phyloP scores from a whole-genome alignment of 805 yeast species.

The Candida orba region DNA sequence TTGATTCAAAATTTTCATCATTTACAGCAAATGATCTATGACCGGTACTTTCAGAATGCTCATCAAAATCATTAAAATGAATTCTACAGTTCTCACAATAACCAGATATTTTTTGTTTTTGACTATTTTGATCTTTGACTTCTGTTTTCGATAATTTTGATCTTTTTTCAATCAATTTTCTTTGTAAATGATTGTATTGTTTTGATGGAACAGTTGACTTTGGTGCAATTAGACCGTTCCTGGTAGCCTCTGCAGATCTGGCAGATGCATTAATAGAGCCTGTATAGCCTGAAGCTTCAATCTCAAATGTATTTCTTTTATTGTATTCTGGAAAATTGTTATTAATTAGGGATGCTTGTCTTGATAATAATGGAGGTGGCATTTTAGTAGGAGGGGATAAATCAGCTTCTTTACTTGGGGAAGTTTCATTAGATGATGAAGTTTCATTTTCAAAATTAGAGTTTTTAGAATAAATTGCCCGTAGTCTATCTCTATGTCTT shows the following conservation, averaged over 20 bases:
- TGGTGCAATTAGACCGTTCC: slow-evolving; percentile 57
- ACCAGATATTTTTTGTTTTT: slow-evolving; percentile 43
- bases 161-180: slow-evolving; percentile 29
- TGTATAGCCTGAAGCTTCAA: slow-evolving; percentile 56
- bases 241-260: slow-evolving; percentile 24
- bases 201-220: slow-evolving; percentile 50
- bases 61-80: slow-evolving; percentile 71
- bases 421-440: slow-evolving; percentile 2
- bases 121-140: slow-evolving; percentile 4
- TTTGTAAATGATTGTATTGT: slow-evolving; percentile 40
- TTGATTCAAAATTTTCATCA: slow-evolving; percentile 62
- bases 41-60: slow-evolving; percentile 59
- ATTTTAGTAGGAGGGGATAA: not conserved
- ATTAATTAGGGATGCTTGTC: slow-evolving; percentile 16
- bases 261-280: slow-evolving; percentile 30
- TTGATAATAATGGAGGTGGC: slow-evolving; percentile 18
- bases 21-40: slow-evolving; percentile 77
- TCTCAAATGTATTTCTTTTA: slow-evolving; percentile 37
- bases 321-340: slow-evolving; percentile 18
- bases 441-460: not conserved
- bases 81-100: slow-evolving; percentile 93
- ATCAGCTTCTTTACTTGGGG: not conserved
- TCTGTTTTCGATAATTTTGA: slow-evolving; percentile 14
- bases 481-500: slow-evolving; percentile 32
- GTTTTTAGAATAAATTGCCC: slow-evolving; percentile 12